A percentile compares a stretch with the other conserved stretches of the same genome.
phyloP scores from a whole-genome alignment of 1,139 yeast genomes.

The Saccharomyces hybrid region DNA sequence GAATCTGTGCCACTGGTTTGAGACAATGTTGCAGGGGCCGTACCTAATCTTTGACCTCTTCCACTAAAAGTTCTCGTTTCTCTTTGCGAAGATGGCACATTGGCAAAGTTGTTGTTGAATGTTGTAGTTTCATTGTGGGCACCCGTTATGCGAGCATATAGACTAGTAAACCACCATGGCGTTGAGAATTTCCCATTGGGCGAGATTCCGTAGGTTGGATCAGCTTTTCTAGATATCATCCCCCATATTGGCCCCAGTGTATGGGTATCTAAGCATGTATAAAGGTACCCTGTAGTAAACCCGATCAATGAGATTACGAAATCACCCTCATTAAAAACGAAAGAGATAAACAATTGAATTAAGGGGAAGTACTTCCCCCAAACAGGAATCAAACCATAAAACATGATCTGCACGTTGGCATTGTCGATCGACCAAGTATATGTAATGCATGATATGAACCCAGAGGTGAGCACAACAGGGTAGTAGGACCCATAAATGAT shows the following conservation, averaged over 20 bases:
- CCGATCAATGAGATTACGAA: conserved; percentile 22
- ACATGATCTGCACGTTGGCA: conserved; percentile 22
- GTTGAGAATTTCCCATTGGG: conserved; percentile 25
- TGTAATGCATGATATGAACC: conserved; percentile 23
- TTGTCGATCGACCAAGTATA: conserved; percentile 30
- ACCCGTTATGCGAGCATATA: conserved; percentile 4
- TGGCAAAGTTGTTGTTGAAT: background rate
- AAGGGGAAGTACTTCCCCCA: conserved; percentile 29
- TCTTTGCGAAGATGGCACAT: background rate
- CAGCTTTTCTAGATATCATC: conserved; percentile 11
- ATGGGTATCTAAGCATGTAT: conserved; percentile 29
- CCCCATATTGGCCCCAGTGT: conserved; percentile 31
- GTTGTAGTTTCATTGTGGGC: background rate
- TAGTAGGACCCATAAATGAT: conserved; percentile 11
- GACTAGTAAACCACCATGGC: conserved; percentile 18
- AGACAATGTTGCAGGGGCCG: background rate
- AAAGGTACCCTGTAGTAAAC: conserved; percentile 23
- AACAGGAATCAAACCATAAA: conserved; percentile 30
- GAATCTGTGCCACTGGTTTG: background rate
- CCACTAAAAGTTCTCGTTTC: conserved; percentile 9
- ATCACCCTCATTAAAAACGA: conserved; percentile 19
- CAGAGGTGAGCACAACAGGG: conserved; percentile 16
- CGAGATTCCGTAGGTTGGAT: conserved; percentile 17
- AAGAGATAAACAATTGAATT: conserved; percentile 22
- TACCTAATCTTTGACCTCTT: conserved; percentile 12